Base-by-base conservation (phyloP, 495 filamentous ascomycete species). In the Aspergillus steynii region DNA sequence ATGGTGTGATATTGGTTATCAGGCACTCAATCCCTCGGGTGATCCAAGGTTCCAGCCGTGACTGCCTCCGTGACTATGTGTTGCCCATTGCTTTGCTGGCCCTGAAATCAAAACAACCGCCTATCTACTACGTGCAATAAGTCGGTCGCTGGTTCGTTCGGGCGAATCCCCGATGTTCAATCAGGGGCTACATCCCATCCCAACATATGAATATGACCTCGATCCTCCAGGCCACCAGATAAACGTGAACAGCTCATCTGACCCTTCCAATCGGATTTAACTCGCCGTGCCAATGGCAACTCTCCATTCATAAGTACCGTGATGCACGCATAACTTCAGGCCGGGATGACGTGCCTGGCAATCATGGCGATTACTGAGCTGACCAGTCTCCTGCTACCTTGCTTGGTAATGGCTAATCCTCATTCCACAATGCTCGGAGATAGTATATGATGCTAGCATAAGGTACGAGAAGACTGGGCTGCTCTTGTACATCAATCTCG, bases 261-360 rank as follows among this genome's bases (percentile, higher is more conserved):
- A 42, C 9, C 37, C 37, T 42, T 42, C 37, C 10, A 14, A 42
- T 42, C 10, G 37, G 37, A 14, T 15, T 42, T 1, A 8, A 42
- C 9, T 42, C 10, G 37, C 37, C 37, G 37, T 42, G 37, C 37
- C 37, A 42, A 42, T 42, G 12, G 37, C 10, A 14, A 10, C 14
- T 12, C 9, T 7, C 31, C 31, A 34, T 34, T 34, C 31, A 34
- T 34, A 42, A 14, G 37, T 15, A 42, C 37, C 4, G 37, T 8
- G 37, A 42, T 42, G 12, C 37, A 68, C 58, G 67, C 65, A 62
- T 65, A 70, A 73, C 62, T 64, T 62, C 61, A 55, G 61, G 59
- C 66, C 61, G 29, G 56, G 63, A 75, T 75, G 70, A 66, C 72
- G 72, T 75, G 72, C 72, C 67, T 56, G 64, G 27, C 29, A 53